Evolutionary conservation across 495 filamentous ascomycete species (phyloP).

Genomic region (Penicillium maclennaniae): DNA sequence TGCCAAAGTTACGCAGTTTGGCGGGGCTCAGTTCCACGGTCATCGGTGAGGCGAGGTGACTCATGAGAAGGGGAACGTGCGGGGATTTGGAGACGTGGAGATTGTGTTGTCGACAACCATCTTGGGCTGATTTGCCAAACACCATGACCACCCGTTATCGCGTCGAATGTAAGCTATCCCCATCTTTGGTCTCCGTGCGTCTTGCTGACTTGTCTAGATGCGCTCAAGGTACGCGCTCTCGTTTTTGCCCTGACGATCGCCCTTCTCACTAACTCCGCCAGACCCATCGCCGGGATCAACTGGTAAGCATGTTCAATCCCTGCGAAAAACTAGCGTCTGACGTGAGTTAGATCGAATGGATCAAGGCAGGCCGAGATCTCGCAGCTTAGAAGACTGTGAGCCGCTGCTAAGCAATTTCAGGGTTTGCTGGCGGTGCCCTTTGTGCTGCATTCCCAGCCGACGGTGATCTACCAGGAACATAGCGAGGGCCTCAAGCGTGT

Average conservation of each 20-base stretch:
- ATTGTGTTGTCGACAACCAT: not conserved
- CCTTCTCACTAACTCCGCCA: conserved; percentile 23
- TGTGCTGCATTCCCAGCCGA: conserved; percentile 93
- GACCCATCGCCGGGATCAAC: conserved; percentile 77
- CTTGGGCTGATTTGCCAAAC: not conserved
- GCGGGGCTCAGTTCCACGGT: not conserved
- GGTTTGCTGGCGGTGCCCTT: conserved; percentile 94
- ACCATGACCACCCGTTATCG: conserved; percentile 87
- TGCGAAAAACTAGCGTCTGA: conserved; percentile 1
- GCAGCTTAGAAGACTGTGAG: not conserved
- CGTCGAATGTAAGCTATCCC: conserved; percentile 67
- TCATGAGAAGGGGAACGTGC: not conserved
- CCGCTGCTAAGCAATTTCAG: conserved; percentile 52
- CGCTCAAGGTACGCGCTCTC: conserved; percentile 58
- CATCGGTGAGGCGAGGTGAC: not conserved
- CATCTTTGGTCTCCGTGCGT: conserved; percentile 3
- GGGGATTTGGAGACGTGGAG: not conserved
- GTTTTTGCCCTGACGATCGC: not conserved
- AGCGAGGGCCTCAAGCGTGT: conserved; percentile 45
- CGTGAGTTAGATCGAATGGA: conserved; percentile 58
- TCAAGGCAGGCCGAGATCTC: conserved; percentile 50
- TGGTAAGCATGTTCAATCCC: conserved; percentile 50
- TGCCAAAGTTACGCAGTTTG: not conserved
- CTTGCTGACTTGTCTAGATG: conserved; percentile 54
- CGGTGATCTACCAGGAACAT: conserved; percentile 64